Conservation (phyloP, 768 basidiomycete genomes). For the Fomitopsis pulvina region DNA sequence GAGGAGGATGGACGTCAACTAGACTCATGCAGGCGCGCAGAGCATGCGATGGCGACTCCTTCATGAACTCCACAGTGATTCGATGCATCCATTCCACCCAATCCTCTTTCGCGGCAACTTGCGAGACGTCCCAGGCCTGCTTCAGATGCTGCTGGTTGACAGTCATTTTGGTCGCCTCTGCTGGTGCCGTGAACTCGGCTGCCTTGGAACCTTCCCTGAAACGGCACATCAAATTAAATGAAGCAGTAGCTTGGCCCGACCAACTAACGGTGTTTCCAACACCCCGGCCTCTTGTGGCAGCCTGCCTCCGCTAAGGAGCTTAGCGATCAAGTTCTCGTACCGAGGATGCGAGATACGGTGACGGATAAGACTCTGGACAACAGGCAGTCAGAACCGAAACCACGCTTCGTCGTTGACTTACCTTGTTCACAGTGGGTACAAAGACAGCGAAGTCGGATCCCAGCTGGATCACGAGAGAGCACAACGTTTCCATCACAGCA, state of each 20-base stretch:
- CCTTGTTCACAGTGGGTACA: constrained; percentile 96
- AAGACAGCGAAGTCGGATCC: constrained; percentile 98
- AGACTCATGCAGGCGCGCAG: constrained; percentile 92
- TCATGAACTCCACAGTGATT: constrained; percentile 92
- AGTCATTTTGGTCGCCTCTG: constrained; percentile 78
- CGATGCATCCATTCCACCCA: constrained; percentile 96
- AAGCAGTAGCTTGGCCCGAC: neutral
- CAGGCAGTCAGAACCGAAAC: neutral
- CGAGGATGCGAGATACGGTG: constrained; percentile 73
- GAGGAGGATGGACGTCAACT: constrained; percentile 84
- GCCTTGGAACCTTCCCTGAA: constrained; percentile 53
- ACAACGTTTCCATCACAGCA: constrained; percentile 89
- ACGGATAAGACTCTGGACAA: constrained; percentile 59
- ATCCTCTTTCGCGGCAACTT: constrained; percentile 71
- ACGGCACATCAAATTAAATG: constrained; percentile 20
- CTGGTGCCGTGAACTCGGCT: constrained; percentile 71
- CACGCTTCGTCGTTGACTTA: constrained; percentile 23
- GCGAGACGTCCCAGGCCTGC: constrained; percentile 89
- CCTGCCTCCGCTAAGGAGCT: constrained; percentile 86
- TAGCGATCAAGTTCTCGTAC: constrained; percentile 85
- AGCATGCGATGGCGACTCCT: constrained; percentile 97
- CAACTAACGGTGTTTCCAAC: constrained; percentile 36
- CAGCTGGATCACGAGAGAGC: constrained; percentile 86
- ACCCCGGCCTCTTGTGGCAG: constrained; percentile 73
- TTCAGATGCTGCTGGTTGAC: constrained; percentile 98